phyloP scores from a whole-genome alignment of 2,329 filamentous ascomycete species.

The Curvularia spicifera region DNA sequence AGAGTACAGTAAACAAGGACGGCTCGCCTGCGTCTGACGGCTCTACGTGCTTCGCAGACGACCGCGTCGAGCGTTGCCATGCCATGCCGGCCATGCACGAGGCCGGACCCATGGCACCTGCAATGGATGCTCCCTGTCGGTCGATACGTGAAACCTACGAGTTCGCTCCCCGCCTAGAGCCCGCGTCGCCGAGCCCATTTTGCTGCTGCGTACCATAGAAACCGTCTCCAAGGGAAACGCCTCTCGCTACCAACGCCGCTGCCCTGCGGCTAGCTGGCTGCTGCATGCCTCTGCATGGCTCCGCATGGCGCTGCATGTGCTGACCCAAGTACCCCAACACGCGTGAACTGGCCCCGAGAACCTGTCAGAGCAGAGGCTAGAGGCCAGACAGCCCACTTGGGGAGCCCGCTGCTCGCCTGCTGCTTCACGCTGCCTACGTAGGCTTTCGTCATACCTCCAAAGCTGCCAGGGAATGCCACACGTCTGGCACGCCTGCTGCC shows the following conservation, averaged over 20 bases:
- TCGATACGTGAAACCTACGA: slow-evolving; percentile 32
- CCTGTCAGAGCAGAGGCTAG: background rate
- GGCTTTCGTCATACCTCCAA: slow-evolving; percentile 41
- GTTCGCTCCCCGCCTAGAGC: slow-evolving; percentile 34
- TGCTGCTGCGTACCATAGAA: slow-evolving; percentile 26
- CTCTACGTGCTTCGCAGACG: background rate
- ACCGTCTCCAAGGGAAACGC: slow-evolving; percentile 40
- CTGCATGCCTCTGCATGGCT: background rate
- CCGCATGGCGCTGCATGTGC: background rate
- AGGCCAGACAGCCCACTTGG: background rate
- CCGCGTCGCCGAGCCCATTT: slow-evolving; percentile 24
- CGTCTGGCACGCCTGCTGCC: slow-evolving; percentile 35
- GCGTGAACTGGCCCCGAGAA: slow-evolving; percentile 4
- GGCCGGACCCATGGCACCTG: slow-evolving; percentile 23
- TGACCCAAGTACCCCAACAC: slow-evolving; percentile 9
- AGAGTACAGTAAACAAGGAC: too few species aligned
- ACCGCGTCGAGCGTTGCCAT: background rate
- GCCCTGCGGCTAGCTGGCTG: slow-evolving; percentile 4
- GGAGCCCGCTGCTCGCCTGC: background rate
- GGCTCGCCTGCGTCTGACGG: slow-evolving; percentile 16
- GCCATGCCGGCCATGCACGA: slow-evolving; percentile 6
- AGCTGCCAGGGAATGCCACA: slow-evolving; percentile 19
- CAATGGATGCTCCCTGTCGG: slow-evolving; percentile 30
- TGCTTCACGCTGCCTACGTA: slow-evolving; percentile 11
- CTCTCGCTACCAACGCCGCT: slow-evolving; percentile 20